Evolutionary conservation across 768 basidiomycete species (phyloP).

Genomic region (Boletus rubropictus): DNA sequence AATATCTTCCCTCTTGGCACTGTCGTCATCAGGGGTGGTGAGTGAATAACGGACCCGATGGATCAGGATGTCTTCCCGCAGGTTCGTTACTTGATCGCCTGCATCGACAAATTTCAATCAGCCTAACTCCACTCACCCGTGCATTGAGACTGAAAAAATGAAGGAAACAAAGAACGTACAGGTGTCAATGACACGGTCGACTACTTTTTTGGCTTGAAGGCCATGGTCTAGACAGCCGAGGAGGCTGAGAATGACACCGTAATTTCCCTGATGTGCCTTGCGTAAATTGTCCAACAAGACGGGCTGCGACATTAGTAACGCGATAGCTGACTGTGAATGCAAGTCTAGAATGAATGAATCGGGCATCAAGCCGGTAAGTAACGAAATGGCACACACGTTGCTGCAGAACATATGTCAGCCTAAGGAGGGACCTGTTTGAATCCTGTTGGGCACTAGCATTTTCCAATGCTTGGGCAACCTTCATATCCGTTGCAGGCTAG

Average conservation of each 20-base stretch:
- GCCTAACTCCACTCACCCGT: neutral
- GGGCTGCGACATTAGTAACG: constrained; percentile 76
- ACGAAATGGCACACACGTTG: constrained; percentile 44
- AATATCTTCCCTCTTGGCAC: constrained; percentile 43
- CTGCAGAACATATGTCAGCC: constrained; percentile 79
- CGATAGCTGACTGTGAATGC: constrained; percentile 74
- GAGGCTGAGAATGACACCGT: constrained; percentile 84
- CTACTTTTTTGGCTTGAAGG: constrained; percentile 76
- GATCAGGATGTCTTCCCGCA: constrained; percentile 83
- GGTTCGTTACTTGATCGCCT: constrained; percentile 90
- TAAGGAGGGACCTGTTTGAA: constrained; percentile 63
- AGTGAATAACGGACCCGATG: constrained; percentile 83
- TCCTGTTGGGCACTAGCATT: constrained; percentile 79
- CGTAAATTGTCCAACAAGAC: constrained; percentile 78
- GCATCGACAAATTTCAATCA: constrained; percentile 10
- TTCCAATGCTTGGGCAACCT: constrained; percentile 60
- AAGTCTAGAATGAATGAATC: constrained; percentile 45
- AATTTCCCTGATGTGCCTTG: constrained; percentile 89
- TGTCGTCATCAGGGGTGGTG: constrained; percentile 64
- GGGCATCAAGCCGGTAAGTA: neutral
- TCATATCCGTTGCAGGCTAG: constrained; percentile 46
- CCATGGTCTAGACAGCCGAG: constrained; percentile 92
- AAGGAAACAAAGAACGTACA: constrained; percentile 30
- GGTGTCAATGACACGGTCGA: constrained; percentile 85
- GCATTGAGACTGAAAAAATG: neutral